These are phyloP conservation scores for Aspergillus steynii DNA, from an alignment of 495 filamentous ascomycete species.

Conservation along the genomic window DNA sequence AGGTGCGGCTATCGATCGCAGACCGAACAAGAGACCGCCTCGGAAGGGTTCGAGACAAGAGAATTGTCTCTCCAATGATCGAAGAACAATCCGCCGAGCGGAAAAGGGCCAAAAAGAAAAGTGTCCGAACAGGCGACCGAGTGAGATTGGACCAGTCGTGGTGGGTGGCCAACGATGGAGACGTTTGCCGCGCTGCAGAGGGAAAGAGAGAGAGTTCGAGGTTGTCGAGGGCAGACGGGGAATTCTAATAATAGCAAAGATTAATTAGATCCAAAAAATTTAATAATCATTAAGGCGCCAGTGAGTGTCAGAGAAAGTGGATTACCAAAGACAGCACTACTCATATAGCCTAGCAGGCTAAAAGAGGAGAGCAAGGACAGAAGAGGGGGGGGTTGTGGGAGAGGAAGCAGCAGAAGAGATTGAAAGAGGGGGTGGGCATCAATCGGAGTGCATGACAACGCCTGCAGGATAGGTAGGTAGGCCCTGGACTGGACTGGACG, in stretches of 20 bases:
- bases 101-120: slow-evolving; percentile 2
- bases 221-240: slow-evolving; percentile 29
- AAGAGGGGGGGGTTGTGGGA: neutral
- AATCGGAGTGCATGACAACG: slow-evolving; percentile 10
- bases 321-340: slow-evolving; percentile 21
- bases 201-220: slow-evolving; percentile 9
- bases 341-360: neutral
- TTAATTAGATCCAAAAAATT: neutral
- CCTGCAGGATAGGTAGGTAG: slow-evolving; percentile 9
- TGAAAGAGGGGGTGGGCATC: slow-evolving; percentile 11
- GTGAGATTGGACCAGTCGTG: neutral
- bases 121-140: slow-evolving; percentile 4
- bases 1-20: slow-evolving; percentile 13
- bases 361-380: neutral
- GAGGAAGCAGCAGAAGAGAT: neutral
- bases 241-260: slow-evolving; percentile 45
- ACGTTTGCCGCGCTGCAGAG: slow-evolving; percentile 18
- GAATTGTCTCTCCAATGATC: neutral
- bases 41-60: neutral
- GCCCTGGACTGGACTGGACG: slow-evolving; percentile 14
- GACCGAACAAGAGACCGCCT: slow-evolving; percentile 1
- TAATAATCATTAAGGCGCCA: slow-evolving; percentile 13
- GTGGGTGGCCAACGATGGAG: slow-evolving; percentile 8
- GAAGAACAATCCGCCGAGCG: neutral
- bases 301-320: slow-evolving; percentile 27